Conservation (phyloP, 139 green algal genomes). For the Tetradesmus obliquus region DNA sequence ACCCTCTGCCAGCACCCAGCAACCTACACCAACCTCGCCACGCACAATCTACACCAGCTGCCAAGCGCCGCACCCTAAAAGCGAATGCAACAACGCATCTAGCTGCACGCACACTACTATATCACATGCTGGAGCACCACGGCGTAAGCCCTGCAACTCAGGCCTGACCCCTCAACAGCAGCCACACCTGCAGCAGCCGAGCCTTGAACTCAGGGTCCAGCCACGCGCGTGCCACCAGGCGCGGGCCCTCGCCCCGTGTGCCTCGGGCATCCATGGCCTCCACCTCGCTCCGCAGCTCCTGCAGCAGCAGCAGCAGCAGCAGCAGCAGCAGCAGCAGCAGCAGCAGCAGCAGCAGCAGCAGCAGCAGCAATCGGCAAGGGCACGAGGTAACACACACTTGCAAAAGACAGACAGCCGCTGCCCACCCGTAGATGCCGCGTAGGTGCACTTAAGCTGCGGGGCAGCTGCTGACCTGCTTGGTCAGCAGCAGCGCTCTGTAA, state of each 20-base stretch:
- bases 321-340: too few relatives aligned
- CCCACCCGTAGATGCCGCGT: too few relatives aligned
- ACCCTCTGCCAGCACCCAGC: too few relatives aligned
- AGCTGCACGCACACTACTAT: too few relatives aligned
- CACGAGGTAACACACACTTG: too few relatives aligned
- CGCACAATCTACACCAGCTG: background rate
- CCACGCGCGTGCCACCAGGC: slow-evolving; percentile 61
- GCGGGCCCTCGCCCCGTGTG: slow-evolving; percentile 13
- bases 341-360: background rate
- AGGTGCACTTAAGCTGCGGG: too few relatives aligned
- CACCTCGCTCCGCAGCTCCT: slow-evolving; percentile 43
- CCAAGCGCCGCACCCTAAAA: background rate
- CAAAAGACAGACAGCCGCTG: too few relatives aligned
- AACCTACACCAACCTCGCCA: background rate
- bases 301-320: background rate
- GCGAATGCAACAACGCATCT: background rate
- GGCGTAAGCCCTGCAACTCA: too few relatives aligned
- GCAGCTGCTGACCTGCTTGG: too few relatives aligned
- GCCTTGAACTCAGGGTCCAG: slow-evolving; percentile 62
- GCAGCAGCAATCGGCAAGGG: too few relatives aligned
- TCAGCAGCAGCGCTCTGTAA: too few relatives aligned
- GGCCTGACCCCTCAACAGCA: background rate
- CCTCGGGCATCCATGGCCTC: slow-evolving; percentile 49
- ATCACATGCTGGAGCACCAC: too few relatives aligned
- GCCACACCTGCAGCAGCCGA: slow-evolving; percentile 21